A percentile compares a stretch with the other conserved stretches of the same genome.
phyloP scores from a whole-genome alignment of 768 basidiomycete genomes.

The Suillus variegatus region DNA sequence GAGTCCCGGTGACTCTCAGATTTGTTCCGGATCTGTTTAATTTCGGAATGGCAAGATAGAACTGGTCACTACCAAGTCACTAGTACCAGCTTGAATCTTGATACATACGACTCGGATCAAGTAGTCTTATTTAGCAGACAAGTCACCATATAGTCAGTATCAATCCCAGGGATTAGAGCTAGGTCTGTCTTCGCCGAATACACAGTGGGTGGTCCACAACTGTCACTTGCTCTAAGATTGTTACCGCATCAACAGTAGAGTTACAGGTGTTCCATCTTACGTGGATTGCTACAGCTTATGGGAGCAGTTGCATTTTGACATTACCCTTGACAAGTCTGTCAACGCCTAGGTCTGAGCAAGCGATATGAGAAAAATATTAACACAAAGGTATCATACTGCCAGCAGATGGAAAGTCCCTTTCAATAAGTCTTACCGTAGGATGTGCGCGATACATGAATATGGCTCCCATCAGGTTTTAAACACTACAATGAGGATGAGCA shows the following conservation, averaged over 20 bases:
- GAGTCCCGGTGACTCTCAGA: too few relatives aligned
- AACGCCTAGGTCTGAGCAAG: background rate
- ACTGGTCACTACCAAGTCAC: too few relatives aligned
- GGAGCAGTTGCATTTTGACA: background rate
- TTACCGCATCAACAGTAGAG: background rate
- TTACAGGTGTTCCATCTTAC: background rate
- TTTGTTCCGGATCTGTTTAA: too few relatives aligned
- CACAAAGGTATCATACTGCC: constrained; percentile 13
- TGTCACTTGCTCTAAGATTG: background rate
- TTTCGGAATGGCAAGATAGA: too few relatives aligned
- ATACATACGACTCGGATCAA: background rate
- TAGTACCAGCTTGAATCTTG: too few relatives aligned
- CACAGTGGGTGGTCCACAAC: background rate
- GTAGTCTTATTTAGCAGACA: background rate
- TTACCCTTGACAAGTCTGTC: background rate
- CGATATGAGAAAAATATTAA: background rate
- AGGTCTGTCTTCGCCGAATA: background rate
- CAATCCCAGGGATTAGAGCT: background rate
- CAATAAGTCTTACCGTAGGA: constrained; percentile 1
- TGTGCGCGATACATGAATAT: background rate
- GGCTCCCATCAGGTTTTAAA: constrained; percentile 71
- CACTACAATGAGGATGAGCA: constrained; percentile 79
- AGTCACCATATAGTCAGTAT: background rate
- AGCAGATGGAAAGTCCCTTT: background rate
- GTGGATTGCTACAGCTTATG: background rate